phyloP scores from a whole-genome alignment of 306 rosid genomes.

The Lotus japonicus region DNA sequence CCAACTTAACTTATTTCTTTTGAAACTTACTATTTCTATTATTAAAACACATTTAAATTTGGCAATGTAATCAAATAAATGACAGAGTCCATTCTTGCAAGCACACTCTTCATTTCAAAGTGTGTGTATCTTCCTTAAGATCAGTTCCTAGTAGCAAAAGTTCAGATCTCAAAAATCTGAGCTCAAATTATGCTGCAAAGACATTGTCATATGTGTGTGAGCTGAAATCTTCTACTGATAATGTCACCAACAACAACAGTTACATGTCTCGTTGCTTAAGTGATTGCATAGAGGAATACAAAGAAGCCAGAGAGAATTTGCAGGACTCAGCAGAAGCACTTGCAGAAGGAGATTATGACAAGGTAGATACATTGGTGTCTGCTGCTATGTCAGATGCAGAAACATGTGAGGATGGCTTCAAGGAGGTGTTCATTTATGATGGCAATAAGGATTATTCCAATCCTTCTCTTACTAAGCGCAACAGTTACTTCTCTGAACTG shows the following conservation, averaged over 20 bases:
- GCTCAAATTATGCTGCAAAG: slow-evolving; percentile 3
- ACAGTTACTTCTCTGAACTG: slow-evolving; percentile 21
- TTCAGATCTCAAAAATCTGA: slow-evolving; percentile 25
- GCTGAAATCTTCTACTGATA: slow-evolving; percentile 9
- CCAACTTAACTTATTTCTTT: no score
- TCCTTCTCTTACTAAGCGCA: slow-evolving; percentile 14
- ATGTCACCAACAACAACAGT: background rate
- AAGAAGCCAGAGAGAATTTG: slow-evolving; percentile 26
- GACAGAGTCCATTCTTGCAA: slow-evolving; percentile 13
- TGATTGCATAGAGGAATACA: slow-evolving; percentile 25
- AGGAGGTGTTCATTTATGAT: background rate
- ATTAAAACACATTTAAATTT: no score
- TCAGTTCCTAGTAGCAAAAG: slow-evolving; percentile 19
- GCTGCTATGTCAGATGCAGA: slow-evolving; percentile 39
- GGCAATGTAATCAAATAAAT: no score
- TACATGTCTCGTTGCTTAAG: background rate
- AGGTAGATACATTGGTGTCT: slow-evolving; percentile 9
- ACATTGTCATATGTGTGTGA: slow-evolving; percentile 7
- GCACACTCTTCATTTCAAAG: slow-evolving; percentile 27
- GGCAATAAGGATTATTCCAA: background rate
- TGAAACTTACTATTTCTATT: no score
- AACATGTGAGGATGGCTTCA: slow-evolving; percentile 35
- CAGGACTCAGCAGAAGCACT: slow-evolving; percentile 18
- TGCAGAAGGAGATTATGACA: slow-evolving; percentile 15
- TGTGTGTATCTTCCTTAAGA: slow-evolving; percentile 26